These are phyloP conservation scores for Salix suchowensis DNA, from an alignment of 345 rosid genomes.

Conservation along the genomic window DNA sequence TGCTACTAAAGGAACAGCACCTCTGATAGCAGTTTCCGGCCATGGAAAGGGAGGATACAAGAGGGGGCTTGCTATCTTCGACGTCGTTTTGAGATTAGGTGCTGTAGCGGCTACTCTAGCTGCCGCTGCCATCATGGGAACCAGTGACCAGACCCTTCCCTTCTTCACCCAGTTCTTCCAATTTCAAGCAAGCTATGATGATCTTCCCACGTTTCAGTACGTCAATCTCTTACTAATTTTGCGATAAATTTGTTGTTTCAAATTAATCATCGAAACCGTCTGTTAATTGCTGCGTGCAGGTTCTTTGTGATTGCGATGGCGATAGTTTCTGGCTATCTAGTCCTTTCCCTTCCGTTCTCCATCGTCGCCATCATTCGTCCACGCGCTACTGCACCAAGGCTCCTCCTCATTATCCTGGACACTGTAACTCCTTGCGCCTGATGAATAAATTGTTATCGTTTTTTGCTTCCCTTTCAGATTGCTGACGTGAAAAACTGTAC, in stretches of 20 bases:
- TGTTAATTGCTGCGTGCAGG: conserved; percentile 49
- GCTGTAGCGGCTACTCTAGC: conserved; percentile 46
- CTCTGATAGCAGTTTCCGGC: not conserved
- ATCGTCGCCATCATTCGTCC: conserved; percentile 70
- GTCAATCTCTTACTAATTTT: conserved; percentile 7
- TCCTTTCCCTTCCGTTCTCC: conserved; percentile 80
- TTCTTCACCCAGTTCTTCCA: conserved; percentile 89
- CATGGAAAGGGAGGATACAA: conserved; percentile 29
- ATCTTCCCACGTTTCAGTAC: conserved; percentile 60
- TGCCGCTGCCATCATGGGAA: conserved; percentile 61
- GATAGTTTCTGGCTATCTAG: conserved; percentile 52
- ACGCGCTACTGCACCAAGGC: conserved; percentile 50
- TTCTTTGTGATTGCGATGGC: conserved; percentile 71
- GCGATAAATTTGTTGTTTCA: not conserved
- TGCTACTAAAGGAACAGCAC: conserved; percentile 19
- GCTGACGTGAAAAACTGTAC: not conserved
- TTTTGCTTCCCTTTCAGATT: not conserved
- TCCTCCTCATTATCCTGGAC: conserved; percentile 59
- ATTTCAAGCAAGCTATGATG: conserved; percentile 77
- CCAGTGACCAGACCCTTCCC: conserved; percentile 67
- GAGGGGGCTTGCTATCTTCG: conserved; percentile 65
- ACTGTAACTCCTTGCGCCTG: conserved; percentile 32
- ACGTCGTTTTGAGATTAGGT: conserved; percentile 61
- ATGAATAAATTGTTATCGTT: not conserved
- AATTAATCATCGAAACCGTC: not conserved